Conservation (phyloP, 2,329 filamentous ascomycete genomes). For the Coniochaeta hoffmannii region DNA sequence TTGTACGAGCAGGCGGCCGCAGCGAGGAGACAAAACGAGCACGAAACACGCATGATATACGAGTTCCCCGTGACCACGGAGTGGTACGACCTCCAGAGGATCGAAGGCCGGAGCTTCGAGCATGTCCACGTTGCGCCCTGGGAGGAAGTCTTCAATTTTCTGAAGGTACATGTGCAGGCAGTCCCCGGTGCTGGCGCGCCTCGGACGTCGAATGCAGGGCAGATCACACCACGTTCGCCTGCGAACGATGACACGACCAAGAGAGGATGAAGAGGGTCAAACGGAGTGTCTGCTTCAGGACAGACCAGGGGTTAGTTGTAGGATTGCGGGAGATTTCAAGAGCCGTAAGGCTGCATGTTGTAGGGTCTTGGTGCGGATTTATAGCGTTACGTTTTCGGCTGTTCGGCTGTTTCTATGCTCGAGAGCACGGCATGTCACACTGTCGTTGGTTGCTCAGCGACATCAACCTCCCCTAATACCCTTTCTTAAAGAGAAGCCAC, state of each 20-base stretch:
- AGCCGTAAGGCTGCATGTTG: too few relatives aligned
- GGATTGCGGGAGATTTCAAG: too few relatives aligned
- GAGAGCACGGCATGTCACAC: too few relatives aligned
- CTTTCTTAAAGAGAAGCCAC: too few relatives aligned
- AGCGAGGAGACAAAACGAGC: constrained; percentile 9
- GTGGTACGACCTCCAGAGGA: constrained; percentile 43
- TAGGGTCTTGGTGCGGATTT: too few relatives aligned
- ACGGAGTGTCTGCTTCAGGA: neutral
- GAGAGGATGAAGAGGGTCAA: neutral
- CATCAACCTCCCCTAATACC: too few relatives aligned
- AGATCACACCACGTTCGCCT: constrained; percentile 5
- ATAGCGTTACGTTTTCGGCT: too few relatives aligned
- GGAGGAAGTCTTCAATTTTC: constrained; percentile 28
- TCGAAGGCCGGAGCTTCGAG: constrained; percentile 39
- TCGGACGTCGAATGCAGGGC: neutral
- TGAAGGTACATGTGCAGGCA: too few relatives aligned
- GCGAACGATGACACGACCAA: constrained; percentile 5
- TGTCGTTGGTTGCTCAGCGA: too few relatives aligned
- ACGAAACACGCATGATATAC: constrained; percentile 24
- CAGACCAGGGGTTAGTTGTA: too few relatives aligned
- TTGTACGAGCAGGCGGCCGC: constrained; percentile 31
- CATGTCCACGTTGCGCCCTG: constrained; percentile 40
- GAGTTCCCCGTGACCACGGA: constrained; percentile 37
- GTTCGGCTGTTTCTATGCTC: too few relatives aligned
- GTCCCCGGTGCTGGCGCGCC: neutral